Base-by-base conservation (phyloP, 78 protist species). In the Paulinella micropora region DNA sequence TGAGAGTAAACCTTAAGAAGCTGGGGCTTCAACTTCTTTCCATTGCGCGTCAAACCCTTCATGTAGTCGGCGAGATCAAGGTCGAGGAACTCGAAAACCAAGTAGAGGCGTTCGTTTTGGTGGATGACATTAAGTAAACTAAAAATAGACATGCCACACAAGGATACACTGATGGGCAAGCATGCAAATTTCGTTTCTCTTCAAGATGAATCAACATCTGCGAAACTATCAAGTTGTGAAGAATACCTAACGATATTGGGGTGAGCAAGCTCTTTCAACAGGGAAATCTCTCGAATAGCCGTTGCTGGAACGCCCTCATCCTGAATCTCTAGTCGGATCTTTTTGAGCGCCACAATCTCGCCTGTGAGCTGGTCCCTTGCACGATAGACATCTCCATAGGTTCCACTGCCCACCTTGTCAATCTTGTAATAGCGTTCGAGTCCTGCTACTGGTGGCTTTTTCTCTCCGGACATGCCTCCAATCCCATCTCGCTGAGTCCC, bases 241-340 rank as follows among this genome's bases (percentile, higher is more conserved):
- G 36, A 67, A n/a, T 79, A 79, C 90, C 82, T 79, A 37, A 98
- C 99, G 26, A 98, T 94, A 92, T 98, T 98, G 1, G 93, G 94
- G 84, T 98, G 99, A 29, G 91, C 88, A 29, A 98, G 90, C 83
- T 98, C 99, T 87, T 93, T 94, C 15, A 98, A 92, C 6, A 96
- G 83, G 0, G 98, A 91, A 37, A 98, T 96, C 69, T 98, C 99
- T 28, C 99, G 92, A 73, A 98, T 92, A 0, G 99, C 98, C 0
- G 99, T 96, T 39, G 92, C 34, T 28, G 99, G 99, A 0, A 98
- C 96, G 41, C 99, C 99, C 87, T 97, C 99, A 37, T 97, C 99
- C 40, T 97, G 98, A 0, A 88, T 90, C 39, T 97, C 99, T 6
- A 98, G 81, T 3, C 97, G 89, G 36, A 98, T 97, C 92, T 94